Conservation (phyloP, 1,284 basidiomycete genomes). For the Cerrena zonata region DNA sequence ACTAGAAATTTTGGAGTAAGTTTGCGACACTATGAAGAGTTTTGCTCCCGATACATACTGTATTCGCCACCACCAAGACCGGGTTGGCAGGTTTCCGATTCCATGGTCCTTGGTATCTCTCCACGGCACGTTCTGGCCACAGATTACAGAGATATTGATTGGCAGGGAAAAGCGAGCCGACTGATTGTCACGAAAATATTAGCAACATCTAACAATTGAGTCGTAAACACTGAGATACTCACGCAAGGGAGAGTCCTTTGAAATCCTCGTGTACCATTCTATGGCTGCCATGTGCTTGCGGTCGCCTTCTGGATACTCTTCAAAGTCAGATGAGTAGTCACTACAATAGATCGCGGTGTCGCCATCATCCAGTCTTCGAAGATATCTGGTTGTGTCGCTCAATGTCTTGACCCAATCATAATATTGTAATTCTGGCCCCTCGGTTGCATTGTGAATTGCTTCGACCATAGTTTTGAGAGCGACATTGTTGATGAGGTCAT, state of each 20-base stretch:
- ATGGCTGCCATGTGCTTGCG: background rate
- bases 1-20: no score
- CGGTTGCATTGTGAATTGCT: background rate
- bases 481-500: background rate
- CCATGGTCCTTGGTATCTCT: constrained; percentile 21
- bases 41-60: no score
- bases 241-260: background rate
- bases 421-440: background rate
- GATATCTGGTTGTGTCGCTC: background rate
- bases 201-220: no score
- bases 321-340: background rate
- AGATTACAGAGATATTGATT: constrained; percentile 8
- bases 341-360: background rate
- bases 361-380: background rate
- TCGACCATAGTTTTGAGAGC: background rate
- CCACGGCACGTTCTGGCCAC: constrained; percentile 19
- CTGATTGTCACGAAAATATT: no score
- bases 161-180: constrained; percentile 8
- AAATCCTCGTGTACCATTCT: background rate
- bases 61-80: constrained; percentile 19
- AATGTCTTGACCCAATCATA: background rate
- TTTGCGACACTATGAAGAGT: no score
- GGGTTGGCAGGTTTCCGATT: constrained; percentile 18
- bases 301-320: background rate
- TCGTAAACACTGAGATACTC: background rate